phyloP scores from a whole-genome alignment of 2,329 filamentous ascomycete genomes.

The Aspergillus intermedius region DNA sequence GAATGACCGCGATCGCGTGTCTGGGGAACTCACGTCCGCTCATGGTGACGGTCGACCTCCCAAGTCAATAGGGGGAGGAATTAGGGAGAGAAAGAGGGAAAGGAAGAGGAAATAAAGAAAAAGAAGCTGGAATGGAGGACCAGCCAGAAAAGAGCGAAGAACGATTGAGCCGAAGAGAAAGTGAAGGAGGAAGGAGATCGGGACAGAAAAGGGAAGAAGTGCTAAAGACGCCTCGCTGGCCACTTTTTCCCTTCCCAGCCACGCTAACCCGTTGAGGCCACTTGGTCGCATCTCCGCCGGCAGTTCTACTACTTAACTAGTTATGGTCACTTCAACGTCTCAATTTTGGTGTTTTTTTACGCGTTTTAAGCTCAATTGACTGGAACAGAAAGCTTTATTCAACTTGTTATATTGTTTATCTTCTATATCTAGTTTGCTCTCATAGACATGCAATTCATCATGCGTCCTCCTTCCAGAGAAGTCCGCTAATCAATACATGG shows the following conservation, averaged over 20 bases:
- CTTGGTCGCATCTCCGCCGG: slow-evolving; percentile 26
- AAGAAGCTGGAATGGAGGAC: slow-evolving; percentile 25
- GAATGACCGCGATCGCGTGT: slow-evolving; percentile 22
- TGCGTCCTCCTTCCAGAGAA: neutral
- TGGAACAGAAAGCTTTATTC: no score
- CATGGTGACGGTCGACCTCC: slow-evolving; percentile 45
- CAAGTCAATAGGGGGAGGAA: slow-evolving; percentile 4
- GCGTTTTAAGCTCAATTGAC: no score
- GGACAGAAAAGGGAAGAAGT: slow-evolving; percentile 19
- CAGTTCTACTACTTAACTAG: neutral
- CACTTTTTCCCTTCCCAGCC: slow-evolving; percentile 27
- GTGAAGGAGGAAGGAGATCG: slow-evolving; percentile 17
- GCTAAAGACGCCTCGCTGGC: slow-evolving; percentile 27
- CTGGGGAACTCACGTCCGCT: slow-evolving; percentile 50
- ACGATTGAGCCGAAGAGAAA: slow-evolving; percentile 20
- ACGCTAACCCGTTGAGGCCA: slow-evolving; percentile 33
- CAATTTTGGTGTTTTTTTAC: no score
- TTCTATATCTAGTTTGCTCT: neutral
- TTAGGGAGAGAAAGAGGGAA: slow-evolving; percentile 9
- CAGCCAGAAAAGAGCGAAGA: slow-evolving; percentile 24
- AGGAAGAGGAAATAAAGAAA: slow-evolving; percentile 13
- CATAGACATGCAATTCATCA: neutral
- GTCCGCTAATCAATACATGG: neutral
- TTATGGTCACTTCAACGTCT: neutral
- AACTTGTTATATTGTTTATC: no score